Evolutionary conservation across 192 early-diverging fungal species (phyloP).

Genomic region (Podila epigama): DNA sequence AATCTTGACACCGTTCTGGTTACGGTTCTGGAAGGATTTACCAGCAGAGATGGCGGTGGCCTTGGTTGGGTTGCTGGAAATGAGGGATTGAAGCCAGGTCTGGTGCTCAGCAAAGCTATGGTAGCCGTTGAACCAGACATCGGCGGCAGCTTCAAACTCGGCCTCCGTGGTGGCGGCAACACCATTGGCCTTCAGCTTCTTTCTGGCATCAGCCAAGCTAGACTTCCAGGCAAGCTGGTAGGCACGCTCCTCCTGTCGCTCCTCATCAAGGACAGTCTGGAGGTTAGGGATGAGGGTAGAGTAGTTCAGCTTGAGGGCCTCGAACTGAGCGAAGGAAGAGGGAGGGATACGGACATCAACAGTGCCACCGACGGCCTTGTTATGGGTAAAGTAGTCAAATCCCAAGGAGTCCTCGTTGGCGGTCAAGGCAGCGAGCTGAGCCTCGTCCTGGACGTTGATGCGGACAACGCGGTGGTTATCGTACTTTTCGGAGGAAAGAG

Average conservation of each 20-base stretch:
- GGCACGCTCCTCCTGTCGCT: slow-evolving; percentile 24
- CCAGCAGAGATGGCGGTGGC: slow-evolving; percentile 31
- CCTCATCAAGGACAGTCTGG: slow-evolving; percentile 54
- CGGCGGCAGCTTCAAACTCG: neutral
- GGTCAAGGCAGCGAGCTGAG: slow-evolving; percentile 26
- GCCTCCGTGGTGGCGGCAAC: neutral
- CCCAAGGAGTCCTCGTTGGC: slow-evolving; percentile 11
- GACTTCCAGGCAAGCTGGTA: slow-evolving; percentile 13
- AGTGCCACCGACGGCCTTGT: slow-evolving; percentile 34
- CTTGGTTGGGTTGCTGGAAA: slow-evolving; percentile 23
- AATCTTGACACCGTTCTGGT: slow-evolving; percentile 38
- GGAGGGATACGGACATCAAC: slow-evolving; percentile 48
- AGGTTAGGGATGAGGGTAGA: slow-evolving; percentile 52
- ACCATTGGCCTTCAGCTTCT: neutral
- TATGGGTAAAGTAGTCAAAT: slow-evolving; percentile 39
- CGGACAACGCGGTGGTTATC: slow-evolving; percentile 51
- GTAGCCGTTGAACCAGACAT: slow-evolving; percentile 39
- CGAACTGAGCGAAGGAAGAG: slow-evolving; percentile 24
- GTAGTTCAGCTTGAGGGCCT: slow-evolving; percentile 36
- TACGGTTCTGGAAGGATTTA: slow-evolving; percentile 22
- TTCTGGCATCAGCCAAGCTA: slow-evolving; percentile 11
- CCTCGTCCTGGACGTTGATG: slow-evolving; percentile 32
- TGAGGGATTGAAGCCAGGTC: slow-evolving; percentile 22
- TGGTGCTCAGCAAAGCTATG: slow-evolving; percentile 37
- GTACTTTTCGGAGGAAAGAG: slow-evolving; percentile 19